Evolutionary conservation across 805 yeast species (phyloP).

Genomic region (Tetrapisispora nanseiensis): DNA sequence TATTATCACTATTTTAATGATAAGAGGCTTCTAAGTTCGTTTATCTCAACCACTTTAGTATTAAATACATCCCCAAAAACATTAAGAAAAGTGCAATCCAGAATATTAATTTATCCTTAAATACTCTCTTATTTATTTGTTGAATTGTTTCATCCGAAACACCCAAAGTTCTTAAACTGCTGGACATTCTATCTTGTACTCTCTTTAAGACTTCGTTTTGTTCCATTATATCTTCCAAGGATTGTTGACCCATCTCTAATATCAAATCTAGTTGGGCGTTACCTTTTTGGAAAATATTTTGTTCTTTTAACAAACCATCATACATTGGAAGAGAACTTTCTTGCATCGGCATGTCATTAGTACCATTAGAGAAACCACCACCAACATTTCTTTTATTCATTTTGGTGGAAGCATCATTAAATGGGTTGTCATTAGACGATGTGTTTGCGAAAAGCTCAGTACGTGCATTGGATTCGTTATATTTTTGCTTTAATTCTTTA

Average conservation of each 20-base stretch:
- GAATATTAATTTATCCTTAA: constrained; percentile 79
- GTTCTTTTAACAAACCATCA: constrained; percentile 65
- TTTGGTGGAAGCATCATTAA: constrained; percentile 18
- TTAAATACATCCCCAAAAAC: constrained; percentile 54
- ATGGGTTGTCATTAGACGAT: constrained; percentile 14
- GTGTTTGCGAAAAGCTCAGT: constrained; percentile 17
- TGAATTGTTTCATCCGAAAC: constrained; percentile 78
- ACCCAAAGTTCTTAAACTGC: constrained; percentile 71
- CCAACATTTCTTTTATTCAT: constrained; percentile 27
- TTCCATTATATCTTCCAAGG: constrained; percentile 76
- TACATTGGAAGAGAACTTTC: constrained; percentile 28
- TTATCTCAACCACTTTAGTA: constrained; percentile 54
- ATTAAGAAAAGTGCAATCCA: constrained; percentile 61
- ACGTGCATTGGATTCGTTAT: constrained; percentile 18
- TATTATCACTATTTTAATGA: no score
- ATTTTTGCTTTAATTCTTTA: constrained; percentile 27
- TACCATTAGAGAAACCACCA: neutral
- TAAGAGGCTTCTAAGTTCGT: no score
- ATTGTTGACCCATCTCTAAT: constrained; percentile 77
- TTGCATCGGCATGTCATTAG: neutral
- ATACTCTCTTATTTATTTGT: constrained; percentile 68
- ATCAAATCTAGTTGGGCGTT: constrained; percentile 81
- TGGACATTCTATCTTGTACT: constrained; percentile 53
- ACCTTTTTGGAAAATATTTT: constrained; percentile 52
- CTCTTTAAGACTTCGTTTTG: constrained; percentile 65